Percentiles rank a stretch among this genome's conserved stretches.
Conservation (phyloP, 2,329 filamentous ascomycete genomes). For the Cladophialophora yegresii region DNA sequence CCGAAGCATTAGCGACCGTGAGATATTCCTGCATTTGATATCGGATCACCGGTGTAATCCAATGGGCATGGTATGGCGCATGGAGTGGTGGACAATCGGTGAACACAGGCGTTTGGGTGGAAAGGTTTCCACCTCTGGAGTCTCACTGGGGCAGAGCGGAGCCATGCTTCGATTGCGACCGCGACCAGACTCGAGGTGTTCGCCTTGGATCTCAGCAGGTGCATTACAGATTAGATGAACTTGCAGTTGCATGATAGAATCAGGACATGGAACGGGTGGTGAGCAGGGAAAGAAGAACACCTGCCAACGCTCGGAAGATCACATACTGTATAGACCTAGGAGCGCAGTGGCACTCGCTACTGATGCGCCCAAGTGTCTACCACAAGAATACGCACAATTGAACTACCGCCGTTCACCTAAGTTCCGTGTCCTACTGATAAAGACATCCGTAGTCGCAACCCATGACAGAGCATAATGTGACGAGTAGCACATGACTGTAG, state of each 20-base stretch:
- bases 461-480: background rate
- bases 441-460: background rate
- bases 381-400: background rate
- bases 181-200: background rate
- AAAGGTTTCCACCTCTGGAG: background rate
- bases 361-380: background rate
- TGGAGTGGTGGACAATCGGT: slow-evolving; percentile 9
- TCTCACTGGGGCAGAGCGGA: background rate
- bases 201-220: background rate
- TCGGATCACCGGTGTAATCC: slow-evolving; percentile 7
- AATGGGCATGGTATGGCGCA: slow-evolving; percentile 14
- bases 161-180: background rate
- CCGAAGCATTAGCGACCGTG: slow-evolving; percentile 23
- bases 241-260: slow-evolving; percentile 1
- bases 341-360: background rate
- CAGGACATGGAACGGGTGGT: background rate
- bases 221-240: background rate
- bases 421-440: background rate
- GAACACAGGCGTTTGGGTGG: background rate
- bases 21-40: slow-evolving; percentile 21
- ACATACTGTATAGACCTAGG: background rate
- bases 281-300: background rate
- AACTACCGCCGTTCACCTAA: background rate
- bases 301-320: background rate
- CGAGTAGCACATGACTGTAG: background rate